These are phyloP conservation scores for Scenedesmus sp. DNA, from an alignment of 163 green algal species.

Conservation along the genomic window DNA sequence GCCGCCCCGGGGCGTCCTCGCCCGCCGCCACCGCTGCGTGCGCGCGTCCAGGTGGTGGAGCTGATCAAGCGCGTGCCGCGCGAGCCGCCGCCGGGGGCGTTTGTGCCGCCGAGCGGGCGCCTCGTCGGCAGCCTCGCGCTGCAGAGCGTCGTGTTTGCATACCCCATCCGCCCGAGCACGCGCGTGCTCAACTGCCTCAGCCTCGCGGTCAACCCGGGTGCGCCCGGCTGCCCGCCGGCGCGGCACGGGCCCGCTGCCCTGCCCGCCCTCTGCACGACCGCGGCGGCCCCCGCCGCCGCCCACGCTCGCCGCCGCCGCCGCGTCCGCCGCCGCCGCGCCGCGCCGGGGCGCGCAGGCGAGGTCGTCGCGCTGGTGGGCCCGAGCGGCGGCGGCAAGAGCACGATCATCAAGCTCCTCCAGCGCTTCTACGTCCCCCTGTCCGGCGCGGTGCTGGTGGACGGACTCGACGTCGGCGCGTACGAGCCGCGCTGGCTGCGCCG, in stretches of 20 bases:
- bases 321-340: too few species aligned
- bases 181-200: constrained; percentile 72
- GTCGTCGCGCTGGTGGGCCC: constrained; percentile 90
- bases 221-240: constrained; percentile 9
- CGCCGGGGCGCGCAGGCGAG: constrained; percentile 66
- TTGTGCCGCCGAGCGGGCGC: constrained; percentile 8
- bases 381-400: constrained; percentile 87
- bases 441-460: constrained; percentile 77
- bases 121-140: constrained; percentile 73
- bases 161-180: constrained; percentile 74
- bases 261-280: not conserved
- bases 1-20: too few species aligned
- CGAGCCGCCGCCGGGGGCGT: constrained; percentile 34
- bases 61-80: constrained; percentile 74
- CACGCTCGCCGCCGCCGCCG: too few species aligned
- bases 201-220: constrained; percentile 69
- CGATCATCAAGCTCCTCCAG: constrained; percentile 73
- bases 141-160: constrained; percentile 75
- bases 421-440: constrained; percentile 73
- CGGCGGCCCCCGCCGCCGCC: too few species aligned
- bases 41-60: constrained; percentile 74
- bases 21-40: too few species aligned
- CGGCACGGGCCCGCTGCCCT: not conserved
- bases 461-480: constrained; percentile 33
- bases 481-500: constrained; percentile 36